phyloP scores from a whole-genome alignment of 495 filamentous ascomycete genomes.

The Aspergillus asperescens region DNA sequence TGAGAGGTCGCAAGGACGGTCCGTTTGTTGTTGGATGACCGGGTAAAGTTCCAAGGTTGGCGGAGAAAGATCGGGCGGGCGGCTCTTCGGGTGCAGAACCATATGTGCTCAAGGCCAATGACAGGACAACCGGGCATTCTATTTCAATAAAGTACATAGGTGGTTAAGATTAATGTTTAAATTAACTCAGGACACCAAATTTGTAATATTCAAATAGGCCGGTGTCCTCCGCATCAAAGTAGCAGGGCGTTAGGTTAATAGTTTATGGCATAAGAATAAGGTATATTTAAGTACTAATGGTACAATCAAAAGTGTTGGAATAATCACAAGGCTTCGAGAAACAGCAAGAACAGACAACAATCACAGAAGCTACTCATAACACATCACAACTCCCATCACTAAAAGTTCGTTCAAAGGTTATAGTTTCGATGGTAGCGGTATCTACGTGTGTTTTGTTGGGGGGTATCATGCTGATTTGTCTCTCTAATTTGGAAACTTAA shows the following conservation, averaged over 20 bases:
- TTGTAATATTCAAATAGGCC: too few relatives aligned
- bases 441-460: not conserved
- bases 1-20: slow-evolving; percentile 19
- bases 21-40: slow-evolving; percentile 11
- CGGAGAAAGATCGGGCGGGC: slow-evolving; percentile 12
- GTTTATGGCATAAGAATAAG: not conserved
- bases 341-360: not conserved
- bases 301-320: not conserved
- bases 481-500: slow-evolving; percentile 27
- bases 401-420: not conserved
- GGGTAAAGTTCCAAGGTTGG: slow-evolving; percentile 8
- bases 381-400: not conserved
- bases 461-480: not conserved
- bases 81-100: slow-evolving; percentile 2
- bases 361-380: not conserved
- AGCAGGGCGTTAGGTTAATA: not conserved
- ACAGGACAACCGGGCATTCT: too few relatives aligned
- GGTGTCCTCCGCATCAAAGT: too few relatives aligned
- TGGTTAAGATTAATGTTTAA: not conserved
- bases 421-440: not conserved
- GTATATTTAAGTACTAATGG: not conserved
- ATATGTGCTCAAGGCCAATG: not conserved
- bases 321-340: not conserved
- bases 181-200: too few relatives aligned
- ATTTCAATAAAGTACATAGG: too few relatives aligned